phyloP scores from a whole-genome alignment of 768 basidiomycete species.

The Trametes cinnabarina region DNA sequence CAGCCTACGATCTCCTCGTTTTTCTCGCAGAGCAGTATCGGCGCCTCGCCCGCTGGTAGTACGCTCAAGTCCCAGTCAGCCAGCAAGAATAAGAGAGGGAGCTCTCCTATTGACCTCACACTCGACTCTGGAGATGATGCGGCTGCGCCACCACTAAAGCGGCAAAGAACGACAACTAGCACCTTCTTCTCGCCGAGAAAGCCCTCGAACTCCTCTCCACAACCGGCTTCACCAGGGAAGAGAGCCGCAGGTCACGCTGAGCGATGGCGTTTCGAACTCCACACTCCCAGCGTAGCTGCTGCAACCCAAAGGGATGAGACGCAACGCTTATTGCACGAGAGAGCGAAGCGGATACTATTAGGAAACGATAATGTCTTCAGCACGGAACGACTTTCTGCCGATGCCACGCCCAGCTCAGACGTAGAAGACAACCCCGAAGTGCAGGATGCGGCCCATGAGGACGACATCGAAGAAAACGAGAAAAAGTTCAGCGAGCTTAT shows the following conservation, averaged over 20 bases:
- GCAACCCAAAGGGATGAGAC: constrained; percentile 15
- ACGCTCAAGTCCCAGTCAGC: constrained; percentile 3
- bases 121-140: constrained; percentile 28
- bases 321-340: constrained; percentile 33
- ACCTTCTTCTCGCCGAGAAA: constrained; percentile 7
- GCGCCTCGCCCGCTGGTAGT: constrained; percentile 13
- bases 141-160: constrained; percentile 3
- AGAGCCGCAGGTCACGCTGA: constrained; percentile 27
- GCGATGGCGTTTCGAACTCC: constrained; percentile 44
- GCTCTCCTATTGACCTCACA: constrained; percentile 54
- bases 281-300: constrained; percentile 16
- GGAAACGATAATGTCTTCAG: constrained; percentile 42
- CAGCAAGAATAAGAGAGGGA: constrained; percentile 20
- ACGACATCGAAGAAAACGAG: constrained; percentile 44
- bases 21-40: constrained; percentile 30
- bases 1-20: constrained; percentile 44
- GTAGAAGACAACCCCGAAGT: background rate
- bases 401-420: background rate
- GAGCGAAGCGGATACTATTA: constrained; percentile 50
- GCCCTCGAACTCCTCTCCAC: background rate
- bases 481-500: constrained; percentile 46
- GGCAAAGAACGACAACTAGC: constrained; percentile 26
- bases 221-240: background rate
- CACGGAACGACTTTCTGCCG: background rate
- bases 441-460: background rate